Evolutionary conservation across 805 yeast species (phyloP), one percentile per base, ranked within the genome.

Genomic region (Candida pseudofarinosa): DNA sequence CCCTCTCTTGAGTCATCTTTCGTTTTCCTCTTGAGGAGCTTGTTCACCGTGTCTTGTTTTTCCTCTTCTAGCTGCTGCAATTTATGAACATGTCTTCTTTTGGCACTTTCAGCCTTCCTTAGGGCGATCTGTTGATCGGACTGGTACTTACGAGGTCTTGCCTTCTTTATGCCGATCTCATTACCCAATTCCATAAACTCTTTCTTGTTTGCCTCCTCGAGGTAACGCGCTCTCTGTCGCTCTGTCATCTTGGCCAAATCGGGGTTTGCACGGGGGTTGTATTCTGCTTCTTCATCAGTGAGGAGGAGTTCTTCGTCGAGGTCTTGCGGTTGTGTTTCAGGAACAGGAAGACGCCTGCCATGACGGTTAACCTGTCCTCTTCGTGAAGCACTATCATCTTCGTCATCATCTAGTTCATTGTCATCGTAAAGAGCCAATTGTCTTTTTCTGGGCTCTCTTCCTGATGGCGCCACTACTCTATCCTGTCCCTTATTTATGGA

Each of bases 1-100:
- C 59, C 63, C 19, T 67, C 72, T 18, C 50, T 56, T 30, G 58
- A 60, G 3, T 53, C 58, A 35, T 67, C 77, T 50, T 85, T 69
- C 0, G 80, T 77, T 58, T 85, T 85, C 61, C 90, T 81, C 63
- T 87, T 83, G 49, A 91, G 70, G 49, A 91, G 69, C 60, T 87
- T 88, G 60, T 91, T 91, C 50, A 91, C 73, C 0, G 97, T 90
- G 50, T 91, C 97, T 56, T 83, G 79, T 59, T 93, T 93, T 62
- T 93, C 98, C 60, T 88, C 97, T 56, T 90, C 97, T 33, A 88
- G 66, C 49, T 84, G 80, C 65, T 84, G 83, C 54, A 83, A 89
- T 51, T 83, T 81, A 54, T 88, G 76, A 58, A 91, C 90, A 60
- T 85, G 86, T 50, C 99, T 74, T 61, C 89, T 80, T 54, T 98